phyloP scores from a whole-genome alignment of 2,329 filamentous ascomycete genomes.

The Neocucurbitaria cava region DNA sequence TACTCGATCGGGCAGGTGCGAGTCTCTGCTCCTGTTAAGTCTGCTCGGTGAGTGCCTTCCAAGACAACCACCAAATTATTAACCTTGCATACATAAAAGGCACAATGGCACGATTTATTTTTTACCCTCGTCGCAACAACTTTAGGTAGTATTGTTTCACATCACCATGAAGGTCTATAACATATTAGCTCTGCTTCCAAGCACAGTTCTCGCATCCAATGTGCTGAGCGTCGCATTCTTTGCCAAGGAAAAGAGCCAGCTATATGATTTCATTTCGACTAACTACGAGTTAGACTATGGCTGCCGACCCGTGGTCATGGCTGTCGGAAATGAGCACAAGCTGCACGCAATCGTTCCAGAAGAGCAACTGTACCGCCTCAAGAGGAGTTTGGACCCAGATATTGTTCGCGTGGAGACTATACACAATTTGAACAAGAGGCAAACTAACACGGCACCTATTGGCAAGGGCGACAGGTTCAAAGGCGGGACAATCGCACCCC shows the following conservation, averaged over 20 bases:
- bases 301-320: conserved; percentile 40
- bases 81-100: conserved; percentile 11
- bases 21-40: conserved; percentile 2
- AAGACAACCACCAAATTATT: conserved; percentile 3
- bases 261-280: conserved; percentile 37
- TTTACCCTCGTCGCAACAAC: conserved; percentile 3
- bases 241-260: conserved; percentile 38
- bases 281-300: conserved; percentile 45
- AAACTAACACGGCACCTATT: conserved; percentile 38
- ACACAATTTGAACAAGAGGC: conserved; percentile 36
- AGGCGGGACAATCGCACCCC: conserved; percentile 52
- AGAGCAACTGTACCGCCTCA: conserved; percentile 28
- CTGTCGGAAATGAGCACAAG: conserved; percentile 37
- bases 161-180: conserved; percentile 34
- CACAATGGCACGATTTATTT: conserved; percentile 10
- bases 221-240: conserved; percentile 38
- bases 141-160: background rate
- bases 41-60: background rate
- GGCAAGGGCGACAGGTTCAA: conserved; percentile 52
- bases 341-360: conserved; percentile 40
- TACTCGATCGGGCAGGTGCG: conserved; percentile 20
- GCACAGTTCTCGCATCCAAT: conserved; percentile 33
- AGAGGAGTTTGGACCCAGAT: conserved; percentile 31
- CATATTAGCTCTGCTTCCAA: conserved; percentile 34
- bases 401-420: conserved; percentile 31